Conservation (phyloP, 345 rosid genomes). For the Boechera stricta region DNA sequence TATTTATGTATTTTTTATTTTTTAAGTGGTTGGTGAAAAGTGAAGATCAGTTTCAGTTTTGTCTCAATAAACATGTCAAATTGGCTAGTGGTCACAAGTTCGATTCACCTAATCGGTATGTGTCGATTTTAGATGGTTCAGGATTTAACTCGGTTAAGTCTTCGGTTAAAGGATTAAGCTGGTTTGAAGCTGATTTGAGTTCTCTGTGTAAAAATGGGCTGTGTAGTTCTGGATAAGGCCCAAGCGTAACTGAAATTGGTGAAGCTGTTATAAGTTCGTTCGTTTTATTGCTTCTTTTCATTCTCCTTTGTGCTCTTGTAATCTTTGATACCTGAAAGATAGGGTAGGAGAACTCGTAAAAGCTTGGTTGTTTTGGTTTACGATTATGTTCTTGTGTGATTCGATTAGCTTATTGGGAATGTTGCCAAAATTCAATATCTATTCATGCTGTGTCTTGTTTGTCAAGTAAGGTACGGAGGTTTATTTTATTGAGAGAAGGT, state of each 20-base stretch:
- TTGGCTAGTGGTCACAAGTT: not conserved
- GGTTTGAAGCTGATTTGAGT: not conserved
- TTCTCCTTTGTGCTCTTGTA: no score
- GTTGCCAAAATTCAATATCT: not conserved
- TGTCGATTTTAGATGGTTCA: not conserved
- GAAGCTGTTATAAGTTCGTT: not conserved
- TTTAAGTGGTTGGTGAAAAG: conserved; percentile 32
- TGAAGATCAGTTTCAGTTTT: conserved; percentile 1
- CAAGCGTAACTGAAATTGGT: not conserved
- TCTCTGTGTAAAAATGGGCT: not conserved
- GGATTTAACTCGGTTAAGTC: not conserved
- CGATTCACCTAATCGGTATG: not conserved
- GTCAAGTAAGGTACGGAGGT: no score
- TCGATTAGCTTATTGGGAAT: not conserved
- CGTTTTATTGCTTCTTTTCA: no score
- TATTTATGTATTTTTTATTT: not conserved
- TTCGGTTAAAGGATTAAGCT: not conserved
- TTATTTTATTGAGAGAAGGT: no score
- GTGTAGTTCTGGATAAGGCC: not conserved
- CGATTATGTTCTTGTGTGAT: not conserved
- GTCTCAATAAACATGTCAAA: conserved; percentile 8
- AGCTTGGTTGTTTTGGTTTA: no score
- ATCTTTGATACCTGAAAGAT: no score
- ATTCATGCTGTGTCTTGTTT: not conserved
- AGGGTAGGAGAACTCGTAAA: no score